These are phyloP conservation scores for Chytridium lagenaria DNA, from an alignment of 371 early-diverging fungal species.

Conservation along the genomic window DNA sequence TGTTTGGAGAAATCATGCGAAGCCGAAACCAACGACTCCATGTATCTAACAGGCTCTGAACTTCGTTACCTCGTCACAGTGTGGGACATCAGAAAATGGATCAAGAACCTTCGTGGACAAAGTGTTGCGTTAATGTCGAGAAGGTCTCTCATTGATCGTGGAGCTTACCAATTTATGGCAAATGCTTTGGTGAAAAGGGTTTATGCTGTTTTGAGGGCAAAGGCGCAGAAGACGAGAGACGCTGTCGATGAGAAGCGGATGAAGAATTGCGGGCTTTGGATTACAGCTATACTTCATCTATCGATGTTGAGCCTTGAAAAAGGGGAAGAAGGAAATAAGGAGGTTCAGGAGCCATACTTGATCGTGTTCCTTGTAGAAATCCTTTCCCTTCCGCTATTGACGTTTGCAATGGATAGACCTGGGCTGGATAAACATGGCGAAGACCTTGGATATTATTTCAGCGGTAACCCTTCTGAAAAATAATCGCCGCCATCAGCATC, in stretches of 20 bases:
- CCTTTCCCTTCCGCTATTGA: constrained; percentile 31
- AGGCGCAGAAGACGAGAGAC: background rate
- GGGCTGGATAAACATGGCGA: constrained; percentile 15
- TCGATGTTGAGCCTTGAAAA: constrained; percentile 3
- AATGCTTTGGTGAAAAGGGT: background rate
- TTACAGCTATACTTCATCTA: constrained; percentile 29
- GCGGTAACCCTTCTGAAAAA: background rate
- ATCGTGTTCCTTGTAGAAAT: background rate
- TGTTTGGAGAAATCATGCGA: background rate
- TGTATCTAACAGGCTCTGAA: constrained; percentile 3
- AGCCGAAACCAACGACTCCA: background rate
- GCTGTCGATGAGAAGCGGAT: constrained; percentile 14
- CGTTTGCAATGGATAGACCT: constrained; percentile 14
- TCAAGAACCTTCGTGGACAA: background rate
- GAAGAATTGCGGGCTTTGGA: constrained; percentile 24
- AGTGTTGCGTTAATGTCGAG: background rate
- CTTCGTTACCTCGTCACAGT: background rate
- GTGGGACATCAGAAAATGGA: constrained; percentile 8
- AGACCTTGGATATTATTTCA: background rate
- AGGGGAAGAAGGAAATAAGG: background rate
- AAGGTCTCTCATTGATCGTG: constrained; percentile 3
- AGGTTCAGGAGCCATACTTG: constrained; percentile 4
- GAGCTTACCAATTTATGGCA: background rate
- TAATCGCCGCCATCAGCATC: background rate
- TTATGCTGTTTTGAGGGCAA: background rate